Base-by-base conservation (phyloP, 1,284 basidiomycete species). In the Ceratobasidium sp. region DNA sequence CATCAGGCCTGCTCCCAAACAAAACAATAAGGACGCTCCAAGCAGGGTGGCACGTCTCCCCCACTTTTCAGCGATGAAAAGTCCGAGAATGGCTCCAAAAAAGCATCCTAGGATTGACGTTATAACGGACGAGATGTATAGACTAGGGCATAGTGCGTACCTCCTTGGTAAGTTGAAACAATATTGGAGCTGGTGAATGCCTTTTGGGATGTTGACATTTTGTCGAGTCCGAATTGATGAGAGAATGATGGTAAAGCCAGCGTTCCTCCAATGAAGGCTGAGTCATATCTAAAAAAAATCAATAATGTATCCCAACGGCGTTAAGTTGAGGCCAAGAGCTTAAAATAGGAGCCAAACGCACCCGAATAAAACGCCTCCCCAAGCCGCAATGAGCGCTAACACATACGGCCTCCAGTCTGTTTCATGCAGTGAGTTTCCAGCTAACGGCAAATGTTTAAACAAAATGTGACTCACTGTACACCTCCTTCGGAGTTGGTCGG, bases 141-240 rank as follows among this genome's bases (percentile, higher is more conserved):
- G 5, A 18, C 14, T 1, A 21, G 35, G 35, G 28, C 13, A 66
- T 5, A 21, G 13, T 41, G 30, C 54, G 32, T n/a, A 69, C 66
- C 66, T 13, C 81, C 84, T 77, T 85, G 85, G 77, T 83, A 86
- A 30, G 82, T 79, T n/a, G 84, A 84, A 11, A 85, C 84, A 32
- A 86, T 82, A 76, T 86, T 86, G 9, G 83, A 82, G 6, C 81
- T 83, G 50, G 83, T 80, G 43, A 80, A 70, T 41, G 82, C 81
- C 62, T 82, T 78, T 62, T 82, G 75, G 1, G 73, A 73, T 0
- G 81, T 77, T n/a, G 78, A 78, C 74, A 82, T 80, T 1, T 76
- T 77, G 28, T 78, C 77, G n/a, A 84, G 79, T 1, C 81, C 80
- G 76, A 87, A 85, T 46, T 83, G 82, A 23, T 74, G 73, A 66